phyloP scores from a whole-genome alignment of 495 filamentous ascomycete genomes.

The Tuber calosporum region DNA sequence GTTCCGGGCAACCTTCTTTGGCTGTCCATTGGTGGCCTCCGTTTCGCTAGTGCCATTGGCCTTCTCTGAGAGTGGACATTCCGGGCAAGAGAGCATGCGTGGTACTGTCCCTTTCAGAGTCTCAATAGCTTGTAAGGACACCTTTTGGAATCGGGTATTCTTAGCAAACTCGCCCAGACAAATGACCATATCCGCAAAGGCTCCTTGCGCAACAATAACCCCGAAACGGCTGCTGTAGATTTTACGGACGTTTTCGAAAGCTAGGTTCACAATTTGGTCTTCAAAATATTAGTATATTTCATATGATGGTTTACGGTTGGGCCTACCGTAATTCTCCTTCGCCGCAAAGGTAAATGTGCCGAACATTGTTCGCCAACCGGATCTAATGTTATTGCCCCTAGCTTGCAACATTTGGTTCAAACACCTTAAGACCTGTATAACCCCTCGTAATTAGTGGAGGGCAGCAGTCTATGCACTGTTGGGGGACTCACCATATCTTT shows the following conservation, averaged over 20 bases:
- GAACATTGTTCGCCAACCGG: slow-evolving; percentile 99
- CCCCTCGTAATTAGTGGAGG: slow-evolving; percentile 11
- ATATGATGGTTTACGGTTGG: slow-evolving; percentile 6
- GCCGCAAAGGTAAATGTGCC: slow-evolving; percentile 96
- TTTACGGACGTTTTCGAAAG: slow-evolving; percentile 92
- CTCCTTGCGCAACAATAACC: slow-evolving; percentile 89
- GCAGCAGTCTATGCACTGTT: background rate
- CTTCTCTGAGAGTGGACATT: slow-evolving; percentile 72
- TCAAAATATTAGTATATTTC: slow-evolving; percentile 14
- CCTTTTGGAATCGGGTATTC: slow-evolving; percentile 95
- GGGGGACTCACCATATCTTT: slow-evolving; percentile 70
- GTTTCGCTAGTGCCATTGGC: slow-evolving; percentile 45
- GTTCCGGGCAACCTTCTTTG: slow-evolving; percentile 52
- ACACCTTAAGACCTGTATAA: slow-evolving; percentile 62
- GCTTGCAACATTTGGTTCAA: slow-evolving; percentile 99
- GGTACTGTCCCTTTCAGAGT: slow-evolving; percentile 82
- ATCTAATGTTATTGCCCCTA: slow-evolving; percentile 87
- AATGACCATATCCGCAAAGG: slow-evolving; percentile 91
- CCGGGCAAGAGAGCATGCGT: slow-evolving; percentile 89
- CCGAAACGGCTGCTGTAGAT: slow-evolving; percentile 98
- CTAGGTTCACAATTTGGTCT: slow-evolving; percentile 93
- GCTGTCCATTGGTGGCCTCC: slow-evolving; percentile 47
- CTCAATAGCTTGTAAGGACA: slow-evolving; percentile 93
- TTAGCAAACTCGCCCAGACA: slow-evolving; percentile 98
- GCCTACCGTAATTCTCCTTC: slow-evolving; percentile 70